Conservation (phyloP, 1,139 yeast species). For the Sugiyamaella grinbergsii region DNA sequence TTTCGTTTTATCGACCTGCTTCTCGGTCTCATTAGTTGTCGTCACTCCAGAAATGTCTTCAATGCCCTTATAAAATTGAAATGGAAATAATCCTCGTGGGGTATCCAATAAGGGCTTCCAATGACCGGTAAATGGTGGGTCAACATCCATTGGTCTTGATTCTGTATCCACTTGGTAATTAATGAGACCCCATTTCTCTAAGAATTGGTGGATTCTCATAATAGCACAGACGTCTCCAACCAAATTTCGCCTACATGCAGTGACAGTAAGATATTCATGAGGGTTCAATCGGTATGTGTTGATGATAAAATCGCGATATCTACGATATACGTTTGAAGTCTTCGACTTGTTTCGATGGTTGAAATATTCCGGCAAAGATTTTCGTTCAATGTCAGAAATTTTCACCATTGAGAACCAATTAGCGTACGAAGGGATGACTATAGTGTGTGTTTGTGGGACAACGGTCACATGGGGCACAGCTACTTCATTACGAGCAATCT, state of each 20-base stretch:
- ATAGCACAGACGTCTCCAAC: conserved; percentile 96
- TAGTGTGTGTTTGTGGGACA: conserved; percentile 72
- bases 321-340: conserved; percentile 67
- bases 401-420: conserved; percentile 82
- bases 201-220: conserved; percentile 84
- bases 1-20: conserved; percentile 4
- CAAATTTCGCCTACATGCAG: conserved; percentile 87
- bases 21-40: neutral
- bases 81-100: conserved; percentile 93
- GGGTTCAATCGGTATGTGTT: conserved; percentile 87
- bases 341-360: conserved; percentile 65
- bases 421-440: conserved; percentile 91
- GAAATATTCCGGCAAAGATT: conserved; percentile 85
- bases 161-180: conserved; percentile 89
- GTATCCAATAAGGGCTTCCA: conserved; percentile 66
- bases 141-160: conserved; percentile 67
- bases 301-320: conserved; percentile 79
- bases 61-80: conserved; percentile 53
- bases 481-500: conserved; percentile 9
- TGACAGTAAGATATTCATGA: conserved; percentile 79
- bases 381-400: conserved; percentile 64
- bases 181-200: conserved; percentile 94
- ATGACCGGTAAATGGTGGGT: conserved; percentile 65
- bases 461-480: neutral
- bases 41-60: conserved; percentile 38